These are phyloP conservation scores for Musa itinerans DNA, from an alignment of 176 grass and related monocot genomes.

Conservation along the genomic window DNA sequence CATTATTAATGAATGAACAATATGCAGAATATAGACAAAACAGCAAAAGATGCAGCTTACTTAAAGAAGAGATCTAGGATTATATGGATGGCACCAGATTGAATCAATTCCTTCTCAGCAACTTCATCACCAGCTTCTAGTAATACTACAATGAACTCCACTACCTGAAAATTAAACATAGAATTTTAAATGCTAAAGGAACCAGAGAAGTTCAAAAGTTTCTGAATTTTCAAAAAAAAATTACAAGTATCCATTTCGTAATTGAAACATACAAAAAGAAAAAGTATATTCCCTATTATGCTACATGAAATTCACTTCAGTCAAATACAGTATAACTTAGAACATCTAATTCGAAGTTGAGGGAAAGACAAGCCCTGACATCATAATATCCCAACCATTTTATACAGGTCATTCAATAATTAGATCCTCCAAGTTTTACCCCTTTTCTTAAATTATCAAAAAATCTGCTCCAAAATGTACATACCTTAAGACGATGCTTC, in stretches of 20 bases:
- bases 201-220: not conserved
- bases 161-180: slow-evolving; percentile 13
- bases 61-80: slow-evolving; percentile 26
- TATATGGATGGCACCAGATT: slow-evolving; percentile 12
- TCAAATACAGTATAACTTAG: not conserved
- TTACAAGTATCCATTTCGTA: not conserved
- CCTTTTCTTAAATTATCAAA: not conserved
- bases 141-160: slow-evolving; percentile 19
- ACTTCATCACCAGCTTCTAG: slow-evolving; percentile 19
- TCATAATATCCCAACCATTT: not conserved
- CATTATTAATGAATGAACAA: not conserved
- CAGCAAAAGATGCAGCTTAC: slow-evolving; percentile 7
- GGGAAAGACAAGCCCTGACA: not conserved
- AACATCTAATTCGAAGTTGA: not conserved
- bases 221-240: not conserved
- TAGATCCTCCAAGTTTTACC: not conserved
- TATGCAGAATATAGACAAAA: not conserved
- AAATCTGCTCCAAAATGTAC: not conserved
- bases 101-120: slow-evolving; percentile 14
- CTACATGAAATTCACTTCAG: not conserved
- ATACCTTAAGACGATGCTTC: slow-evolving; percentile 25
- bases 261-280: no score
- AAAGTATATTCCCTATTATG: no score
- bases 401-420: not conserved
- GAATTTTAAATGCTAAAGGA: not conserved